A percentile compares a stretch with the other conserved stretches of the same genome.
Evolutionary conservation across 768 basidiomycete species (phyloP).

Genomic region (Paxillus ammoniavirescens): DNA sequence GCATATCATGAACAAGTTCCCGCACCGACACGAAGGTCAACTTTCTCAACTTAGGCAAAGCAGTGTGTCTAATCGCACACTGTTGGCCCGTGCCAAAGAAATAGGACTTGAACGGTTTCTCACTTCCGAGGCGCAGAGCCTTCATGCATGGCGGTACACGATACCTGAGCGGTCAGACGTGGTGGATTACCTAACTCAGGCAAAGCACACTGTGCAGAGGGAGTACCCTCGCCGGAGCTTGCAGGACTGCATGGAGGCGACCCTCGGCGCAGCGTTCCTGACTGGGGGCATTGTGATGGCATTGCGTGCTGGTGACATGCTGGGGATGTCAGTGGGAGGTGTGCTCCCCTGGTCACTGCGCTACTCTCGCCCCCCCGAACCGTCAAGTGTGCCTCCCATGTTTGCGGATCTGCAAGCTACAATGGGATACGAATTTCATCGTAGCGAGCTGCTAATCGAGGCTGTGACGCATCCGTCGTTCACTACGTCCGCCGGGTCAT

Average conservation of each 20-base stretch:
- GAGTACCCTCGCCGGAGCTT: slow-evolving; percentile 65
- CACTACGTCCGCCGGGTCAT: slow-evolving; percentile 46
- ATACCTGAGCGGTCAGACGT: slow-evolving; percentile 38
- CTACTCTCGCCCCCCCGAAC: slow-evolving; percentile 36
- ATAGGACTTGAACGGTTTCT: slow-evolving; percentile 63
- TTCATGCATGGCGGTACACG: slow-evolving; percentile 59
- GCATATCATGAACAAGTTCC: slow-evolving; percentile 73
- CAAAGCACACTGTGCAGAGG: slow-evolving; percentile 36
- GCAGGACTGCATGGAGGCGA: slow-evolving; percentile 88
- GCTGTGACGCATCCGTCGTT: slow-evolving; percentile 89
- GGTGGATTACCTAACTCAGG: slow-evolving; percentile 27
- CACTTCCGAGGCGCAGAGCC: slow-evolving; percentile 53
- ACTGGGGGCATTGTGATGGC: slow-evolving; percentile 72
- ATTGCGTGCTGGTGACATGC: slow-evolving; percentile 56
- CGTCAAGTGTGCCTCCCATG: slow-evolving; percentile 41
- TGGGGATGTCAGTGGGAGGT: slow-evolving; percentile 77
- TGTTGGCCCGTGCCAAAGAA: slow-evolving; percentile 66
- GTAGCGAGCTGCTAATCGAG: slow-evolving; percentile 63
- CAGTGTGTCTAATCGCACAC: slow-evolving; percentile 66
- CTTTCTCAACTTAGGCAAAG: slow-evolving; percentile 62
- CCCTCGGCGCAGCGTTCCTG: slow-evolving; percentile 73
- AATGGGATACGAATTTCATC: slow-evolving; percentile 70
- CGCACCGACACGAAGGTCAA: slow-evolving; percentile 81
- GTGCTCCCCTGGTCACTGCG: slow-evolving; percentile 64
- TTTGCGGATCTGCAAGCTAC: slow-evolving; percentile 56